Base-by-base conservation (phyloP, 169 alveolate species). In the Hepatocystis sp. region DNA sequence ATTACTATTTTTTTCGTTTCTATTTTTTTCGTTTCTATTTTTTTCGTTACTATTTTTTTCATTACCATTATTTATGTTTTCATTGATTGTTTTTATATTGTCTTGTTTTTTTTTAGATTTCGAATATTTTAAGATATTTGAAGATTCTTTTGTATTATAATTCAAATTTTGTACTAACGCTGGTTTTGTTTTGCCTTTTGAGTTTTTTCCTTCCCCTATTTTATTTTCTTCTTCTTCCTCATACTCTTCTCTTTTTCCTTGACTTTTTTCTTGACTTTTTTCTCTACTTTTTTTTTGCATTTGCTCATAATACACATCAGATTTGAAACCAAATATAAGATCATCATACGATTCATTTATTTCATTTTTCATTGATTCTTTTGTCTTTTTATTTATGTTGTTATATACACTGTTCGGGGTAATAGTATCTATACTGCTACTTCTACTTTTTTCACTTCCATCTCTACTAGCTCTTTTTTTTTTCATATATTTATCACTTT, bases 271-370 rank as follows among this genome's bases (percentile, higher is more conserved):
- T 19, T 34, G 27, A 13, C 1, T 4, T 3, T 11, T 34, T n/a
- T 66, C 52, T 53, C 27, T 39, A 40, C 44, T 49, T 15, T 34
- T 4, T 13, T 49, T 36, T 25, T 19, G 21, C 25, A 47, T 49
- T 23, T 56, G 17, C n/a, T n/a, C n/a, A 23, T 8, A 11, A 39
- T 17, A 44, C 30, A 51, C 7, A 66, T 47, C 13, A 2, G 19
- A 17, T 15, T 67, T 67, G 5, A 67, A 13, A 28, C 53, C 67
- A 44, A 52, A 67, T 28, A 52, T 11, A 28, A 67, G 51, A 52
- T 67, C 67, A 19, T 53, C 85, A 28, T 67, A 52, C 32, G 66
- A 52, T 15, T 67, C 85, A 5, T 67, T 67, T 42, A n/a, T 51
- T 11, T 7, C 34, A 11, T 10, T 30, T 13, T 67, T 39, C 15